Conservation (phyloP, 2,329 filamentous ascomycete species). For the Gaeumannomyces sp. region DNA sequence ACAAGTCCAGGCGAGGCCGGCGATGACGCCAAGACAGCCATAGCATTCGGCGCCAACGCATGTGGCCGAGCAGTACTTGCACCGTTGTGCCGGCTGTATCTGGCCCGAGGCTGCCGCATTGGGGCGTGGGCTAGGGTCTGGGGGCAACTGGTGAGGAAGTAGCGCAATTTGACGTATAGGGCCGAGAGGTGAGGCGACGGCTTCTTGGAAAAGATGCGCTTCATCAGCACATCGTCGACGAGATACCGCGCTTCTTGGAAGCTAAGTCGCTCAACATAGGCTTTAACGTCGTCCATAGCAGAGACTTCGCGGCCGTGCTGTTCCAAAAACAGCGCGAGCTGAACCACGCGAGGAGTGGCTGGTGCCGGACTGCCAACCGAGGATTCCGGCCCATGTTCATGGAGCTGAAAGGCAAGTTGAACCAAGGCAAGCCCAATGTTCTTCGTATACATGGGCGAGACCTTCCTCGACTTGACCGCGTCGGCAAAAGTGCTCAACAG, state of each 20-base stretch:
- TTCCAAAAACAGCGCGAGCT: constrained; percentile 27
- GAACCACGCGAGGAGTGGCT: constrained; percentile 23
- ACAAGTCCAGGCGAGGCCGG: constrained; percentile 15
- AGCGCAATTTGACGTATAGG: constrained; percentile 33
- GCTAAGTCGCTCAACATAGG: constrained; percentile 35
- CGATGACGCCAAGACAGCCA: constrained; percentile 17
- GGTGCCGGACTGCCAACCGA: constrained; percentile 4
- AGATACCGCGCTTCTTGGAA: constrained; percentile 34
- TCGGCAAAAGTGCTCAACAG: constrained; percentile 22
- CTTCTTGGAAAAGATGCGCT: constrained; percentile 4
- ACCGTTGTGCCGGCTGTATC: constrained; percentile 11
- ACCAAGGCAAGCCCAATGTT: constrained; percentile 27
- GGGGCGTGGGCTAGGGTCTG: constrained; percentile 17
- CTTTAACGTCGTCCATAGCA: constrained; percentile 40
- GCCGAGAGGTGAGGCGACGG: not conserved
- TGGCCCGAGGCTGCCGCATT: not conserved
- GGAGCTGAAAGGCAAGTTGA: constrained; percentile 24
- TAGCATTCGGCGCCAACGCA: constrained; percentile 10
- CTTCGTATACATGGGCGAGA: constrained; percentile 28
- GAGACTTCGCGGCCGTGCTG: constrained; percentile 25
- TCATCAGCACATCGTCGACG: constrained; percentile 22
- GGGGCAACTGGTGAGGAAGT: constrained; percentile 36
- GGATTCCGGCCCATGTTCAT: constrained; percentile 15
- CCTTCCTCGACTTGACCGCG: constrained; percentile 16
- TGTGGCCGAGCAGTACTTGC: constrained; percentile 17